These are phyloP conservation scores for Collybiopsis confluens DNA, from an alignment of 768 basidiomycete genomes.

Conservation along the genomic window DNA sequence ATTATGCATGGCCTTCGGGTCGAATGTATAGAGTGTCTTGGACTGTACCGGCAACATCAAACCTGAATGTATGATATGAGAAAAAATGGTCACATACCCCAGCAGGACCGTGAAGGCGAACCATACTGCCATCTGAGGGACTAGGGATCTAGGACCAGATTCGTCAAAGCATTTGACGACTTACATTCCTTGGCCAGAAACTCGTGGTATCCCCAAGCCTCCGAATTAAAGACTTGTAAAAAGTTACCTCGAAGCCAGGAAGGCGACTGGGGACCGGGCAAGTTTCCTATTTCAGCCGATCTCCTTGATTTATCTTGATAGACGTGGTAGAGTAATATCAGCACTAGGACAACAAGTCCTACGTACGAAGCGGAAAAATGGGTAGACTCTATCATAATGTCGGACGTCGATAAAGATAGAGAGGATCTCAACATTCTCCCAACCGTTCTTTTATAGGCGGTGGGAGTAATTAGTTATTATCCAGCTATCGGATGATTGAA, in stretches of 20 bases:
- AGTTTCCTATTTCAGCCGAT: not conserved
- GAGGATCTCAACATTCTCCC: no score
- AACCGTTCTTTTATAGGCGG: no score
- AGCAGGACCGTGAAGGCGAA: not conserved
- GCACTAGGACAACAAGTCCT: no score
- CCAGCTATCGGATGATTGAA: no score
- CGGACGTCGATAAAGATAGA: no score
- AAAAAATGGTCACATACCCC: not conserved
- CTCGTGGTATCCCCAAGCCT: not conserved
- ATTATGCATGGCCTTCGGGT: not conserved
- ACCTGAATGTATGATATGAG: not conserved
- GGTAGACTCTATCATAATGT: no score
- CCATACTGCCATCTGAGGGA: not conserved
- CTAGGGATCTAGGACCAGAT: not conserved
- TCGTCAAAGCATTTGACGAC: not conserved
- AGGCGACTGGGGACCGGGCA: not conserved
- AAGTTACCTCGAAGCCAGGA: slow-evolving; percentile 6
- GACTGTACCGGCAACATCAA: not conserved
- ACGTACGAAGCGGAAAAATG: no score
- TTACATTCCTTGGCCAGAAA: not conserved
- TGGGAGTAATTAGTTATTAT: no score
- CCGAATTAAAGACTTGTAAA: not conserved
- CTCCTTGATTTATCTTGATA: not conserved
- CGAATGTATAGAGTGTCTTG: not conserved
- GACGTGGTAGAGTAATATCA: no score